Evolutionary conservation across 106 monocot species (phyloP).

Genomic region (Dendrobium officinale): DNA sequence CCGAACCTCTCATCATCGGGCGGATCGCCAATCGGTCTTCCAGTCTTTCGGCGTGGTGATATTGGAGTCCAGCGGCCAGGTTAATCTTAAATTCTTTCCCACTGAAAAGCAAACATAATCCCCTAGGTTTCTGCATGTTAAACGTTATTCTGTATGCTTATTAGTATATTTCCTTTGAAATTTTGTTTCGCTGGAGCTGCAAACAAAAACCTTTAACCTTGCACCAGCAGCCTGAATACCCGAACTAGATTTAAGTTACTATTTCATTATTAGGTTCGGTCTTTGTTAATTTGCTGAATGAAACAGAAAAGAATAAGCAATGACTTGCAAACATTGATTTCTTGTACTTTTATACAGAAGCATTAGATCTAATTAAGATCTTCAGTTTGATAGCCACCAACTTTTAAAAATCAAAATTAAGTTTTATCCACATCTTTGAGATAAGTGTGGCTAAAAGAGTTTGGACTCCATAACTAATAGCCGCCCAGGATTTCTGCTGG

Average conservation of each 20-base stretch:
- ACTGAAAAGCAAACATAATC: background rate
- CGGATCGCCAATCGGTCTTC: constrained; percentile 49
- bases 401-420: too few species aligned
- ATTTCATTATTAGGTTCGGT: background rate
- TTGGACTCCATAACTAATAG: too few species aligned
- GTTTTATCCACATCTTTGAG: too few species aligned
- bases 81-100: constrained; percentile 5
- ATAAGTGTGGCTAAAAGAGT: too few species aligned
- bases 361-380: too few species aligned
- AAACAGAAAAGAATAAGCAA: too few species aligned
- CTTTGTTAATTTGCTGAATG: too few species aligned
- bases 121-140: background rate
- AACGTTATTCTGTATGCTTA: background rate
- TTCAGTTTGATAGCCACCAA: too few species aligned
- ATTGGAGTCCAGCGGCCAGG: constrained; percentile 50
- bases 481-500: too few species aligned
- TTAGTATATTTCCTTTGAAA: background rate
- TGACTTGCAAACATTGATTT: too few species aligned
- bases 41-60: constrained; percentile 56
- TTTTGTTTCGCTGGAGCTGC: background rate
- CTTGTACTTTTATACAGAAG: too few species aligned
- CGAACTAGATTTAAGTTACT: background rate
- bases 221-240: background rate
- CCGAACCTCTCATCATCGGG: constrained; percentile 44
- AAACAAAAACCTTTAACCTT: background rate